These are phyloP conservation scores for Daedaleopsis nitida DNA, from an alignment of 768 basidiomycete genomes.

Conservation along the genomic window DNA sequence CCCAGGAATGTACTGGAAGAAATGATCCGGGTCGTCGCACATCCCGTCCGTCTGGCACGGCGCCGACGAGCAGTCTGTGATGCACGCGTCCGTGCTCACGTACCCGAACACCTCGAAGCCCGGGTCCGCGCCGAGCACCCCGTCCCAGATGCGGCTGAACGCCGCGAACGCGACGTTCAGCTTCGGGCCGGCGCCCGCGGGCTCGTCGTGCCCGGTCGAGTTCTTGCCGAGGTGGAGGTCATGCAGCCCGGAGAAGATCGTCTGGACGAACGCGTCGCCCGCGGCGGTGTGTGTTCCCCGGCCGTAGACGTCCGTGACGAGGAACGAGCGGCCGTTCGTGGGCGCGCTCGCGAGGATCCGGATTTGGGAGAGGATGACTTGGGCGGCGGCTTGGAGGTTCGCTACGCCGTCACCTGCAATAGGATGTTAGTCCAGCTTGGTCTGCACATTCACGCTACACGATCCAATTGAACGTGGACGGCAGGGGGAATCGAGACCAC, in stretches of 20 bases:
- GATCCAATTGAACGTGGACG: no score
- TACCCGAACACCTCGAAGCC: slow-evolving; percentile 54
- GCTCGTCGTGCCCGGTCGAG: slow-evolving; percentile 17
- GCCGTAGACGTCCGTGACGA: slow-evolving; percentile 54
- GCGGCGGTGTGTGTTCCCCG: slow-evolving; percentile 41
- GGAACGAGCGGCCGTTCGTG: slow-evolving; percentile 51
- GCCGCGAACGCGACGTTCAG: slow-evolving; percentile 46
- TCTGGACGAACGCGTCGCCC: slow-evolving; percentile 51
- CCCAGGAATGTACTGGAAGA: slow-evolving; percentile 57
- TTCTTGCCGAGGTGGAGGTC: slow-evolving; percentile 31
- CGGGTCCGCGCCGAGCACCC: slow-evolving; percentile 44
- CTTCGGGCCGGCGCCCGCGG: neutral
- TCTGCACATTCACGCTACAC: no score
- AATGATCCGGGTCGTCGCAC: slow-evolving; percentile 40
- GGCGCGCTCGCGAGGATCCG: slow-evolving; percentile 48
- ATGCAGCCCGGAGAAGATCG: slow-evolving; percentile 44
- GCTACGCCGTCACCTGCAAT: slow-evolving; percentile 43
- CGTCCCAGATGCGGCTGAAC: slow-evolving; percentile 52
- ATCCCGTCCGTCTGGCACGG: slow-evolving; percentile 23
- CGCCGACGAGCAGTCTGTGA: slow-evolving; percentile 10
- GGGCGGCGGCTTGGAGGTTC: slow-evolving; percentile 47
- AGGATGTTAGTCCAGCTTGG: no score
- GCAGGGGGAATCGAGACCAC: no score
- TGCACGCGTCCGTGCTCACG: slow-evolving; percentile 33
- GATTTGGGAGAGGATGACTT: slow-evolving; percentile 47